Conservation (phyloP, 805 yeast genomes). For the Wickerhamiella australiensis region DNA sequence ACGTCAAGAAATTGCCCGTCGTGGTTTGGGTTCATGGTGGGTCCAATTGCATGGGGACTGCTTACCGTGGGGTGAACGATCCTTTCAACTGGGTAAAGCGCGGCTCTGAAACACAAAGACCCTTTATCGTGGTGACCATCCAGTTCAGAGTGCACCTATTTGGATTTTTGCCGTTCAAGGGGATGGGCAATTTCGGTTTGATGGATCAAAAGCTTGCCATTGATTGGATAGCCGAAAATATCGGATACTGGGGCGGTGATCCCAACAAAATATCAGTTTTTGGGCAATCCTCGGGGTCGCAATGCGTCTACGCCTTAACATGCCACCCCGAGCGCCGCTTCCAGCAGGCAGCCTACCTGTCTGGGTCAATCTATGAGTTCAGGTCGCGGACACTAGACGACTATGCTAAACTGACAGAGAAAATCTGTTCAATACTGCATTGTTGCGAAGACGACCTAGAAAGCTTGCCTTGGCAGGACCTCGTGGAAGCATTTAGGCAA, state of each 20-base stretch:
- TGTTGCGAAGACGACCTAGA: conserved; percentile 18
- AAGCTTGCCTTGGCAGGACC: conserved; percentile 18
- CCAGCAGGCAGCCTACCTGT: conserved; percentile 22
- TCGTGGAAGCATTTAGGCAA: conserved; percentile 22
- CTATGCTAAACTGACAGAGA: conserved; percentile 17
- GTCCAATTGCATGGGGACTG: conserved; percentile 28
- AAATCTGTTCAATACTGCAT: conserved; percentile 14
- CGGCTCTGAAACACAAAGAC: conserved; percentile 19
- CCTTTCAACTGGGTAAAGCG: conserved; percentile 23
- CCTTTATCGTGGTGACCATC: conserved; percentile 29
- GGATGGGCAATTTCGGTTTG: conserved; percentile 33
- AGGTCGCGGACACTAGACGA: conserved; percentile 15
- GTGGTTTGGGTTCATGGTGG: conserved; percentile 34
- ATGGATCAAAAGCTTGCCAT: conserved; percentile 39
- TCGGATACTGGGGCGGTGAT: conserved; percentile 38
- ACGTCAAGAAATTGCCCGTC: conserved; percentile 25
- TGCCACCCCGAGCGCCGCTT: conserved; percentile 17
- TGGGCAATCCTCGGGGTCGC: conserved; percentile 40
- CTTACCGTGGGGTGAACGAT: conserved; percentile 23
- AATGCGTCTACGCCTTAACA: conserved; percentile 28
- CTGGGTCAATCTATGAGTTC: conserved; percentile 19
- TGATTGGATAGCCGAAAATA: conserved; percentile 36
- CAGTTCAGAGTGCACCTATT: conserved; percentile 32
- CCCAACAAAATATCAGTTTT: conserved; percentile 33
- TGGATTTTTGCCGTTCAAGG: conserved; percentile 33